Percentiles rank a stretch among this genome's conserved stretches.
Evolutionary conservation across 495 filamentous ascomycete species (phyloP).

Genomic region (Lophium mytilinum): DNA sequence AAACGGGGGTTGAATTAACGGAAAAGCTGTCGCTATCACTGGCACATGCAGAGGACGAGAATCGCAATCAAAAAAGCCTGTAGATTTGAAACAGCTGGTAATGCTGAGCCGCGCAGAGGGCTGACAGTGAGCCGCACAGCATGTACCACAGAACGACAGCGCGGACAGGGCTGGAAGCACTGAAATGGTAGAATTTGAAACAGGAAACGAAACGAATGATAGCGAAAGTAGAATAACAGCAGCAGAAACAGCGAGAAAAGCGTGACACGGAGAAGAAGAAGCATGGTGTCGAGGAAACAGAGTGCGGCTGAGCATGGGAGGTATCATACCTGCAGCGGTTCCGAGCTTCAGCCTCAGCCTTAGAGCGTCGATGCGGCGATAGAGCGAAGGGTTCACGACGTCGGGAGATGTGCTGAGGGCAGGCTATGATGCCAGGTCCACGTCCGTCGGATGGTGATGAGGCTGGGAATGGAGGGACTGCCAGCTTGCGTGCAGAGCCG

Average conservation of each 20-base stretch:
- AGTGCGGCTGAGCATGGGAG: conserved; percentile 18
- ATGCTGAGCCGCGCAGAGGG: no score
- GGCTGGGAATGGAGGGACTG: no score
- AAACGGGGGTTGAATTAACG: no score
- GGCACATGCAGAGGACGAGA: no score
- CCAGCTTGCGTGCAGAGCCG: no score
- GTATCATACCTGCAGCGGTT: conserved; percentile 17
- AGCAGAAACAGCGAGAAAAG: neutral
- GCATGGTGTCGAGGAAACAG: neutral
- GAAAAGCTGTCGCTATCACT: no score
- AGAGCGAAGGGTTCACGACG: no score
- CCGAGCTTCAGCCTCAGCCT: conserved; percentile 21
- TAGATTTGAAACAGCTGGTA: neutral
- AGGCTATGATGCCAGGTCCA: no score
- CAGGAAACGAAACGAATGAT: neutral
- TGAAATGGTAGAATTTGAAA: neutral
- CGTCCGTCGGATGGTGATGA: no score
- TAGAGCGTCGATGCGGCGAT: neutral
- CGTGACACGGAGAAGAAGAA: neutral
- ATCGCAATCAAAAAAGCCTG: no score
- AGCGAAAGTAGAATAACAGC: neutral
- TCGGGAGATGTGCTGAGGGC: no score
- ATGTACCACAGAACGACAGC: neutral
- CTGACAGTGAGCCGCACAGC: conserved; percentile 1
- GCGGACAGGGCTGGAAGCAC: neutral